Evolutionary conservation across 148 eudicot genomes (phyloP).

Genomic region (Rhododendron kiyosumense): DNA sequence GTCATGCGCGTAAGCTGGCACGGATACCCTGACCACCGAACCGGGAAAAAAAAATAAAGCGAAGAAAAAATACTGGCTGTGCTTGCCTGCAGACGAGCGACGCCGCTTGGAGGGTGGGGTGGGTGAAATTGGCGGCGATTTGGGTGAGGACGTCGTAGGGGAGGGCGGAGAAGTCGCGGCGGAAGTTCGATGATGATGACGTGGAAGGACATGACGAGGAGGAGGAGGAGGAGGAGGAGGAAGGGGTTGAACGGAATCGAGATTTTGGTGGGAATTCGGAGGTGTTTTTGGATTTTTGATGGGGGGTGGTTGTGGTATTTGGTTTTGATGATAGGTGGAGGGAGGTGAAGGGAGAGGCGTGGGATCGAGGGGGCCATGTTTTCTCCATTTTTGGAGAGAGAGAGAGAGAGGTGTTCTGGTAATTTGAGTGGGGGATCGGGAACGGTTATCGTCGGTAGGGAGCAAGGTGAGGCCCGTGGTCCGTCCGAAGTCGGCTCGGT

Average conservation of each 20-base stretch:
- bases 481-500: too few species aligned
- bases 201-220: constrained; percentile 1
- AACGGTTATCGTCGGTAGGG: not conserved
- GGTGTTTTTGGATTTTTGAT: not conserved
- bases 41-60: too few species aligned
- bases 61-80: not conserved
- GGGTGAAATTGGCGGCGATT: constrained; percentile 49
- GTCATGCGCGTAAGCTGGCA: not conserved
- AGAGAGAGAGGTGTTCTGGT: not conserved
- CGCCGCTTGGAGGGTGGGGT: constrained; percentile 42
- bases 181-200: not conserved
- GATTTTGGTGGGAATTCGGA: constrained; percentile 10
- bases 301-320: not conserved
- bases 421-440: not conserved
- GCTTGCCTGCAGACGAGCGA: constrained; percentile 48
- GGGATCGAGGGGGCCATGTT: constrained; percentile 55
- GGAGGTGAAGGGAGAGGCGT: constrained; percentile 37
- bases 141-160: constrained; percentile 57
- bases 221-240: constrained; percentile 1
- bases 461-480: too few species aligned
- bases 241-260: not conserved
- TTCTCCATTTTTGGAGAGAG: constrained; percentile 12
- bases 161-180: constrained; percentile 35
- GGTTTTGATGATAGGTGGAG: constrained; percentile 20
- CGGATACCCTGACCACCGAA: not conserved